Percentiles rank a stretch among this genome's conserved stretches.
phyloP scores from a whole-genome alignment of 2,329 filamentous ascomycete genomes.

The Paecilomyces variotii region DNA sequence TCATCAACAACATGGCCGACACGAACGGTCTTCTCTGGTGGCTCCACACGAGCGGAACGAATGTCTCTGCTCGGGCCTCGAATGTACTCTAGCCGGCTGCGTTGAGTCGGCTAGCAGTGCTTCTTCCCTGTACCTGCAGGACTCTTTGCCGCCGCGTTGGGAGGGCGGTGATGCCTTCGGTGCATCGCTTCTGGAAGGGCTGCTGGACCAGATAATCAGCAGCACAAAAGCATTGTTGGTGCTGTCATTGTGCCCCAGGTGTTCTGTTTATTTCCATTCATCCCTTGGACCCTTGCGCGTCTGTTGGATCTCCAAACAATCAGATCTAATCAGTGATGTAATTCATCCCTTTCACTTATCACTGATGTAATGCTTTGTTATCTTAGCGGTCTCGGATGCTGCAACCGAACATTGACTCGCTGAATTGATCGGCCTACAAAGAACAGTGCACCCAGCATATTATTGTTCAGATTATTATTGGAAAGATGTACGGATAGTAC shows the following conservation, averaged over 20 bases:
- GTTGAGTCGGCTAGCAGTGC: not conserved
- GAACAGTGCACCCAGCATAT: not conserved
- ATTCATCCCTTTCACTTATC: not conserved
- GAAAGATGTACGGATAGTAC: not conserved
- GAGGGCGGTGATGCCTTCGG: not conserved
- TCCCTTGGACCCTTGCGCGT: not conserved
- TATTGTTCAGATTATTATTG: not conserved
- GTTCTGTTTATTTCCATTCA: not conserved
- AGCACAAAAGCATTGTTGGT: not conserved
- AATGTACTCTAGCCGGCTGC: not conserved
- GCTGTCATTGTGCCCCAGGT: not conserved
- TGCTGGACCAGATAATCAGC: no score
- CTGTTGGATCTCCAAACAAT: not conserved
- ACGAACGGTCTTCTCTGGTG: not conserved
- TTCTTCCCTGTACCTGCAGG: not conserved
- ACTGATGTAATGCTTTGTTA: constrained; percentile 1
- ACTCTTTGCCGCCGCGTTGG: not conserved
- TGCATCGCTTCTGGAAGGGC: not conserved
- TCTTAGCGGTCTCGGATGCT: not conserved
- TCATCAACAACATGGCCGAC: not conserved
- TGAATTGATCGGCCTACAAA: not conserved
- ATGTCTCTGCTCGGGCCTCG: not conserved
- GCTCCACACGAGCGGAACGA: not conserved
- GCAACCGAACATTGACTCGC: not conserved
- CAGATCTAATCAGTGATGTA: not conserved